Evolutionary conservation across 2,329 filamentous ascomycete species (phyloP).

Genomic region (Calonectria ilicicola): DNA sequence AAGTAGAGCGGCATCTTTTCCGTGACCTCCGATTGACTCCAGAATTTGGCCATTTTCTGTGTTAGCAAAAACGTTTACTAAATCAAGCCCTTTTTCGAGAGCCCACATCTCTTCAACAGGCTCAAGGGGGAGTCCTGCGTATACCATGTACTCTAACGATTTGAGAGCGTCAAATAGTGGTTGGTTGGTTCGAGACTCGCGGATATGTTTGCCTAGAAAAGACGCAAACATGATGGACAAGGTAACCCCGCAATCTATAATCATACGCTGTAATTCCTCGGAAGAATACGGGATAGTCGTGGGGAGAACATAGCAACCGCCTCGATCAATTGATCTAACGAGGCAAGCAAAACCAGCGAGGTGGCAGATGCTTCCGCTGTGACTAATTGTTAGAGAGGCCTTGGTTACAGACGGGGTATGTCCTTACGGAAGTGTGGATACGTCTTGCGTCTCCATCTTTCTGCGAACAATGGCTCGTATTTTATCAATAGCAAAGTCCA

Average conservation of each 20-base stretch:
- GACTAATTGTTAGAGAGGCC: not conserved
- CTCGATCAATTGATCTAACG: constrained; percentile 7
- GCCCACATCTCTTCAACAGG: constrained; percentile 26
- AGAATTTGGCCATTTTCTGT: constrained; percentile 27
- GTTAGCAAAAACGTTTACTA: constrained; percentile 26
- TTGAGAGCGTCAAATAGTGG: constrained; percentile 18
- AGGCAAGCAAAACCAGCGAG: constrained; percentile 10
- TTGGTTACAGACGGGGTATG: accelerated
- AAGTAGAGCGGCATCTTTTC: not conserved
- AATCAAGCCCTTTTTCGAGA: constrained; percentile 8
- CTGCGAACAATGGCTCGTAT: not conserved
- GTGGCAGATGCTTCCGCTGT: constrained; percentile 35
- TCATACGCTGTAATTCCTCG: constrained; percentile 19
- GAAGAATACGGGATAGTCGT: constrained; percentile 21
- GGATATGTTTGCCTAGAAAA: constrained; percentile 19
- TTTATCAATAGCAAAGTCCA: constrained; percentile 1
- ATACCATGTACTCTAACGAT: constrained; percentile 2
- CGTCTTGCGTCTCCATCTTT: not conserved
- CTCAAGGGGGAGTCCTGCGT: constrained; percentile 16
- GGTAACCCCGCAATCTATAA: constrained; percentile 5
- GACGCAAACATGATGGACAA: not conserved
- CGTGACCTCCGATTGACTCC: not conserved
- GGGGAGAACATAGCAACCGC: constrained; percentile 28
- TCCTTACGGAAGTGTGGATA: constrained; percentile 8
- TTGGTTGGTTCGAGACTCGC: constrained; percentile 23